Conservation (phyloP, 371 early-diverging fungal genomes). For the Mortierella sp. region DNA sequence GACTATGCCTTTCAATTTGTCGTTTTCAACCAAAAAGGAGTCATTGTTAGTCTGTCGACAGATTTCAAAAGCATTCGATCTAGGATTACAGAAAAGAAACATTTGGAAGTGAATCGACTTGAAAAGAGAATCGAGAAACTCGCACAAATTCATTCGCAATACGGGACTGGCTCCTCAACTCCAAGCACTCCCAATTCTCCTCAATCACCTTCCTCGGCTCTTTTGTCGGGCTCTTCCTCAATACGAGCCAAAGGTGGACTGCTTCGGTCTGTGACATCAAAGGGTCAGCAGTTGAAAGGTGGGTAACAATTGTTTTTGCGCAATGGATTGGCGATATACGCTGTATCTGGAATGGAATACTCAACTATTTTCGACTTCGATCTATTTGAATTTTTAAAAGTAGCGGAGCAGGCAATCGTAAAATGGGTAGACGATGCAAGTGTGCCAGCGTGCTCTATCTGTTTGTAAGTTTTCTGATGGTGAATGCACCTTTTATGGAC, state of each 20-base stretch:
- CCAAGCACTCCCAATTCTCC: conserved; percentile 18
- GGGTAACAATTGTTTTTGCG: not conserved
- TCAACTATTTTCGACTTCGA: conserved; percentile 2
- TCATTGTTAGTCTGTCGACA: conserved; percentile 60
- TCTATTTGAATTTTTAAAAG: conserved; percentile 32
- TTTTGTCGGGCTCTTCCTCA: conserved; percentile 30
- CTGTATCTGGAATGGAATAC: conserved; percentile 5
- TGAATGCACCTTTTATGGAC: not conserved
- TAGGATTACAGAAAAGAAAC: conserved; percentile 69
- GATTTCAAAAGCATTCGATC: conserved; percentile 68
- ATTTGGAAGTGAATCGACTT: conserved; percentile 85
- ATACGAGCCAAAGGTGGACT: conserved; percentile 48
- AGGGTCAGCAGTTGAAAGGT: conserved; percentile 45
- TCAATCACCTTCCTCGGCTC: conserved; percentile 9
- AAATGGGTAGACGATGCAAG: conserved; percentile 73
- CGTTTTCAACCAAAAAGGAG: conserved; percentile 36
- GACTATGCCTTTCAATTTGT: not conserved
- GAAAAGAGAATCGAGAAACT: conserved; percentile 89
- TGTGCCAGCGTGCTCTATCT: conserved; percentile 63
- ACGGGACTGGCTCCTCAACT: conserved; percentile 19
- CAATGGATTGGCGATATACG: too few relatives aligned
- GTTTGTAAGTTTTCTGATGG: conserved; percentile 62
- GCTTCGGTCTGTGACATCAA: conserved; percentile 40
- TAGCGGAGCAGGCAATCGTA: conserved; percentile 69
- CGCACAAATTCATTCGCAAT: conserved; percentile 43